These are phyloP conservation scores for Metschnikowia proteae DNA, from an alignment of 805 yeast species.

Conservation along the genomic window DNA sequence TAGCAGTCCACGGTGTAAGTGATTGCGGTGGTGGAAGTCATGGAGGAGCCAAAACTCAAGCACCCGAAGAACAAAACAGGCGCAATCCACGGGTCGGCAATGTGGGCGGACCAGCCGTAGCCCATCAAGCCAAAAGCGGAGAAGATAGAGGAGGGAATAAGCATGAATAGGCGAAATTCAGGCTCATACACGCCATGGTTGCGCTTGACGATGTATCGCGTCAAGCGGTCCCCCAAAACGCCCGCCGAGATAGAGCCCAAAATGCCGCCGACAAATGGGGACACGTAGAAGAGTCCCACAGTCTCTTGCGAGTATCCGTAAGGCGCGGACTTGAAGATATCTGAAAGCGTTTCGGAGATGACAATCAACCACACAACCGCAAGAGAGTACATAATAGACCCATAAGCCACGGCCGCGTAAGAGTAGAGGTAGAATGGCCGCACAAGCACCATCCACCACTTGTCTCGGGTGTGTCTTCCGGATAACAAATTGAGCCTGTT, in stretches of 20 bases:
- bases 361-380: constrained; percentile 65
- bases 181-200: constrained; percentile 61
- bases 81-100: constrained; percentile 49
- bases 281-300: constrained; percentile 51
- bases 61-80: constrained; percentile 56
- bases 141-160: constrained; percentile 44
- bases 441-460: constrained; percentile 53
- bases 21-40: constrained; percentile 59
- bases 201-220: constrained; percentile 38
- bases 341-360: constrained; percentile 52
- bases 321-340: constrained; percentile 44
- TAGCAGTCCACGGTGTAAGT: constrained; percentile 58
- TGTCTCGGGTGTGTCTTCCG: constrained; percentile 48
- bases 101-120: constrained; percentile 56
- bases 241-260: constrained; percentile 56
- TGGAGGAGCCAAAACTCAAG: constrained; percentile 56
- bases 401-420: constrained; percentile 51
- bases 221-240: constrained; percentile 45
- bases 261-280: constrained; percentile 56
- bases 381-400: constrained; percentile 49
- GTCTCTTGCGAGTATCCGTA: constrained; percentile 44
- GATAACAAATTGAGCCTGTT: constrained; percentile 39
- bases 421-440: constrained; percentile 50
- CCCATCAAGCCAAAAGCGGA: constrained; percentile 55
- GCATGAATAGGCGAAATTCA: constrained; percentile 54